Evolutionary conservation across 129 eudicot genomes (phyloP).

Genomic region (Arctium minus): DNA sequence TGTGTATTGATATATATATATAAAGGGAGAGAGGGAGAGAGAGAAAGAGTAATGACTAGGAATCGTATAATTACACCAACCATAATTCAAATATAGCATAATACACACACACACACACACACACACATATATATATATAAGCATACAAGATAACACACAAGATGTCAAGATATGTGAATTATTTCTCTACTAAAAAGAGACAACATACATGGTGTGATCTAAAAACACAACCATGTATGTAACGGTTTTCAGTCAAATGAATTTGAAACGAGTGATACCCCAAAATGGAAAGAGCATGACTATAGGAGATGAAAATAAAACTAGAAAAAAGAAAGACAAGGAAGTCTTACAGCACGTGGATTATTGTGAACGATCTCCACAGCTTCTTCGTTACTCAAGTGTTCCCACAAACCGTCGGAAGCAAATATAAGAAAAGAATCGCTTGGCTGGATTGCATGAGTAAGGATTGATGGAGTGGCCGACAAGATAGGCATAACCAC

Average conservation of each 20-base stretch:
- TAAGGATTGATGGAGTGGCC: conserved; percentile 61
- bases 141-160: neutral
- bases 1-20: too few species aligned
- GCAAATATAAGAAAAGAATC: conserved; percentile 75
- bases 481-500: conserved; percentile 58
- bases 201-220: neutral
- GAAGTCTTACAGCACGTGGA: conserved; percentile 56
- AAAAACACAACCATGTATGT: neutral
- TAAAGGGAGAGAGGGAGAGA: neutral
- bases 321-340: neutral
- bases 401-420: conserved; percentile 86
- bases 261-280: neutral
- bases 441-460: conserved; percentile 56
- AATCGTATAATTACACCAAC: neutral
- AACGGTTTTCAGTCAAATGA: neutral
- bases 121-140: neutral
- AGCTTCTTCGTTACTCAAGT: conserved; percentile 67
- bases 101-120: neutral
- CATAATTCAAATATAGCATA: neutral
- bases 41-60: neutral
- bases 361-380: conserved; percentile 65
- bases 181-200: conserved; percentile 5
- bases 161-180: neutral
- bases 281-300: neutral
- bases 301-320: neutral